Percentiles rank a stretch among this genome's conserved stretches.
Conservation (phyloP, 495 filamentous ascomycete genomes). For the Tirmania nivea region DNA sequence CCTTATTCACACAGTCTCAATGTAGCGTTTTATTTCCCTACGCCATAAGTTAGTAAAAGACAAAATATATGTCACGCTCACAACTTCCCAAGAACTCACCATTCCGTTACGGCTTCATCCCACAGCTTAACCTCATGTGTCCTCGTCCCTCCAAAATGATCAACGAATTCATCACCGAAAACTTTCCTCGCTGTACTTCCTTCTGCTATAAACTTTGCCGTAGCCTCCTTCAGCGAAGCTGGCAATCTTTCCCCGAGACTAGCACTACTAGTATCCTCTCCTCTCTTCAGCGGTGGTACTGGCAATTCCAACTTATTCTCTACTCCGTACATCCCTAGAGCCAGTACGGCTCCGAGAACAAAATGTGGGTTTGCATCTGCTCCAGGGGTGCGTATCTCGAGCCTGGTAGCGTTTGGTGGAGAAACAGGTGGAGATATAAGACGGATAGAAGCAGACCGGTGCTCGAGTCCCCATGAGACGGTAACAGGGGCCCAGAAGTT, state of each 20-base stretch:
- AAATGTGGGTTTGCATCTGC: conserved; percentile 79
- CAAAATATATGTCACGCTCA: conserved; percentile 22
- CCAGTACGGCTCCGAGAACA: conserved; percentile 70
- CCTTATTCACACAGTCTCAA: conserved; percentile 39
- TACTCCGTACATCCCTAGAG: conserved; percentile 69
- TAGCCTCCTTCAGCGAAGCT: conserved; percentile 64
- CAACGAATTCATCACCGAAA: conserved; percentile 85
- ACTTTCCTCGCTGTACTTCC: conserved; percentile 76
- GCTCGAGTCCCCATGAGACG: conserved; percentile 89
- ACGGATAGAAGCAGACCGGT: conserved; percentile 76
- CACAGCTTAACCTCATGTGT: conserved; percentile 78
- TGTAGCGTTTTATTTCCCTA: conserved; percentile 48
- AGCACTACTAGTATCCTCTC: conserved; percentile 48
- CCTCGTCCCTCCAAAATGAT: conserved; percentile 81
- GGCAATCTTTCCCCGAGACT: conserved; percentile 42
- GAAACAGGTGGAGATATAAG: conserved; percentile 72
- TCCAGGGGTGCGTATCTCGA: conserved; percentile 78
- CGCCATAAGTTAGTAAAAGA: conserved; percentile 1
- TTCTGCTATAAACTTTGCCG: conserved; percentile 43
- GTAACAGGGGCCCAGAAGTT: conserved; percentile 98
- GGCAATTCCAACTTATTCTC: conserved; percentile 71
- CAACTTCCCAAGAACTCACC: conserved; percentile 21
- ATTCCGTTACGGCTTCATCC: conserved; percentile 92
- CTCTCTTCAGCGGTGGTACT: conserved; percentile 63
- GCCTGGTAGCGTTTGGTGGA: conserved; percentile 62